Conservation (phyloP, 169 alveolate species). For the Plasmodium adleri region DNA sequence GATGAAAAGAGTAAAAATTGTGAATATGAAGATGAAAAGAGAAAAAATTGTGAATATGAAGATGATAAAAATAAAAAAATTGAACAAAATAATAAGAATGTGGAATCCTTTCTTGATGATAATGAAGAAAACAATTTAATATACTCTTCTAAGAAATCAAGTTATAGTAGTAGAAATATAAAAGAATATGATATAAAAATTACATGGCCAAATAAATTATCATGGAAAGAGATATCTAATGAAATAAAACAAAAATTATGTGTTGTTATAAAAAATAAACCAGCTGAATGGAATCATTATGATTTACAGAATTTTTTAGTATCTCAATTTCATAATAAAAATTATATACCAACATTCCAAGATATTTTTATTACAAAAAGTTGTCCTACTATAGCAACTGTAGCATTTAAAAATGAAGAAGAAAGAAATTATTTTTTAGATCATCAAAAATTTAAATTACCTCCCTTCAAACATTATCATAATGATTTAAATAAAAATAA, state of each 20-base stretch:
- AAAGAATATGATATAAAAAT: background rate
- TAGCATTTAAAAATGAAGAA: conserved; percentile 42
- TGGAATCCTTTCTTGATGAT: too few species aligned
- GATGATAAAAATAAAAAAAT: background rate
- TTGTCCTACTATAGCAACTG: conserved; percentile 48
- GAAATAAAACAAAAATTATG: conserved; percentile 29
- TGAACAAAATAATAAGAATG: background rate
- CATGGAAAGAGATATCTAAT: conserved; percentile 51
- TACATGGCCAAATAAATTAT: conserved; percentile 28
- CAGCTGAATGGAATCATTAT: conserved; percentile 50
- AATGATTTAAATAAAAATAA: conserved; percentile 2
- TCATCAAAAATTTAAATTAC: conserved; percentile 23
- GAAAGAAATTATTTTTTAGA: conserved; percentile 12
- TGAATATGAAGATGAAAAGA: too few species aligned
- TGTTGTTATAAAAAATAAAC: conserved; percentile 42
- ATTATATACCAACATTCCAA: conserved; percentile 15
- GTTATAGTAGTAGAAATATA: background rate
- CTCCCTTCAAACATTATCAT: background rate
- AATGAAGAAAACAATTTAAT: too few species aligned
- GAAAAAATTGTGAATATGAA: too few species aligned
- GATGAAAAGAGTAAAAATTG: too few species aligned
- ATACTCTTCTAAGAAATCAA: too few species aligned
- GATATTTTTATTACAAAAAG: conserved; percentile 45
- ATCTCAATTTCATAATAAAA: conserved; percentile 22
- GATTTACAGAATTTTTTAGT: conserved; percentile 32